These are phyloP conservation scores for Protomyces gravidus DNA, from an alignment of 1,139 yeast species.

Conservation along the genomic window DNA sequence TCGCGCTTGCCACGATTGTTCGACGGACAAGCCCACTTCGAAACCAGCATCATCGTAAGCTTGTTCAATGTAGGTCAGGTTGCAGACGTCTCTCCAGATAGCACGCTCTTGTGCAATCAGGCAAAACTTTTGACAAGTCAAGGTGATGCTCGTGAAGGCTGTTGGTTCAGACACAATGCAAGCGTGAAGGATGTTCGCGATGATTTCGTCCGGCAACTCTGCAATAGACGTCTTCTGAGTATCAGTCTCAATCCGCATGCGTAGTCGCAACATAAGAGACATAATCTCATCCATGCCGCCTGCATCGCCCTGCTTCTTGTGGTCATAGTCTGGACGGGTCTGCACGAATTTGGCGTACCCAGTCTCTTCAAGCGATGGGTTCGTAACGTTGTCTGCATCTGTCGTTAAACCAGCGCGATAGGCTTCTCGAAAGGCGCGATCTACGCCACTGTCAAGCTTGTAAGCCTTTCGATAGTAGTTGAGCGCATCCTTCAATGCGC, in stretches of 20 bases:
- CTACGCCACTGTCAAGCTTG: conserved; percentile 62
- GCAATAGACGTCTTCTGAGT: conserved; percentile 52
- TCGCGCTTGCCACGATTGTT: neutral
- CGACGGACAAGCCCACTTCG: conserved; percentile 25
- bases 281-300: conserved; percentile 2
- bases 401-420: conserved; percentile 41
- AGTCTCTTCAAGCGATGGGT: conserved; percentile 37
- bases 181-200: conserved; percentile 53
- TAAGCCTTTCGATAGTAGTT: conserved; percentile 67
- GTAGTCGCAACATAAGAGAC: conserved; percentile 10
- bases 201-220: conserved; percentile 60
- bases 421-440: conserved; percentile 49
- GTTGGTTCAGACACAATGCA: conserved; percentile 49
- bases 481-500: conserved; percentile 77
- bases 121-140: conserved; percentile 60
- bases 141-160: conserved; percentile 58
- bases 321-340: conserved; percentile 36
- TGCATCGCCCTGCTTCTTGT: conserved; percentile 36
- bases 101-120: conserved; percentile 56
- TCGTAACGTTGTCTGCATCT: conserved; percentile 36
- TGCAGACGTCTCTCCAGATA: conserved; percentile 57
- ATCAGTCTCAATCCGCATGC: conserved; percentile 5
- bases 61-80: conserved; percentile 57
- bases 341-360: conserved; percentile 36
- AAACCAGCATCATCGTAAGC: conserved; percentile 36